Evolutionary conservation across 1,284 basidiomycete genomes (phyloP).

Genomic region (Stygiomarasmius scandens): DNA sequence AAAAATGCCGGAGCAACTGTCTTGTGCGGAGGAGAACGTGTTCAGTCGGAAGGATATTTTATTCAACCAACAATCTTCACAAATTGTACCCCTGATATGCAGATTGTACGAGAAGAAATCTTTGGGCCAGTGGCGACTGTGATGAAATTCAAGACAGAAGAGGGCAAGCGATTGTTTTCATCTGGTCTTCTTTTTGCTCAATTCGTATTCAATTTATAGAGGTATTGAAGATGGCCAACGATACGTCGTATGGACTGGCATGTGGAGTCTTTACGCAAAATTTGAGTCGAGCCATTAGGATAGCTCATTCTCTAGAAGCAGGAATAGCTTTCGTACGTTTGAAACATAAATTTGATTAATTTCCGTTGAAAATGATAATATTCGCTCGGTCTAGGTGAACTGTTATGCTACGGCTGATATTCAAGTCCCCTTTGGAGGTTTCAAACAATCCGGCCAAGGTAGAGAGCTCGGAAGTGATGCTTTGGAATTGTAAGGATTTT

Average conservation of each 20-base stretch:
- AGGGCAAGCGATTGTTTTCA: too few relatives aligned
- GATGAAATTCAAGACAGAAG: constrained; percentile 72
- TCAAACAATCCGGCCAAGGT: constrained; percentile 76
- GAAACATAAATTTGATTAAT: background rate
- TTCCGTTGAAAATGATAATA: background rate
- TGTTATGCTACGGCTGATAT: constrained; percentile 62
- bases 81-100: constrained; percentile 76
- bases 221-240: constrained; percentile 77
- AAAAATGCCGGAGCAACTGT: constrained; percentile 83
- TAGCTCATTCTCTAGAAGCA: constrained; percentile 74
- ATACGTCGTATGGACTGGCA: constrained; percentile 83
- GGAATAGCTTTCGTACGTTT: constrained; percentile 68
- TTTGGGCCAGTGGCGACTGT: constrained; percentile 84
- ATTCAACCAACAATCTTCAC: constrained; percentile 86
- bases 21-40: constrained; percentile 74
- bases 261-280: constrained; percentile 78
- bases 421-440: constrained; percentile 77
- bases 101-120: constrained; percentile 88
- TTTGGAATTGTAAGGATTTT: constrained; percentile 47
- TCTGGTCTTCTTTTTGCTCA: too few relatives aligned
- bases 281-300: constrained; percentile 64
- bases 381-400: constrained; percentile 54
- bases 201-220: constrained; percentile 37
- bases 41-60: constrained; percentile 75
- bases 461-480: constrained; percentile 81